These are phyloP conservation scores for Immersiporthe knoxdaviesiana DNA, from an alignment of 2,329 filamentous ascomycete genomes.

Conservation along the genomic window DNA sequence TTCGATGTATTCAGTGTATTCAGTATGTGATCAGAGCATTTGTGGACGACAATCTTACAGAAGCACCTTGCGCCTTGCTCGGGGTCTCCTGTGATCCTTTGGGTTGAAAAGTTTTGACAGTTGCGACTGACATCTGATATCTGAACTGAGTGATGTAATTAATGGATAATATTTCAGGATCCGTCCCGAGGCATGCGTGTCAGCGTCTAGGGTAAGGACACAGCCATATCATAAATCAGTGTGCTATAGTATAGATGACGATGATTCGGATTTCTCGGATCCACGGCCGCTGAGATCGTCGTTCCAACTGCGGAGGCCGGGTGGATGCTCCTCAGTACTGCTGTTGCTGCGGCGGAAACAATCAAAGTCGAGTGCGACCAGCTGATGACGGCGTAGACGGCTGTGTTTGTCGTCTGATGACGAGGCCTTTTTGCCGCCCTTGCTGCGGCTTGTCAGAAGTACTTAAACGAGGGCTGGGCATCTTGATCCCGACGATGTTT, in stretches of 20 bases:
- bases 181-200: not conserved
- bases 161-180: not conserved
- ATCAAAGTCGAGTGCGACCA: not conserved
- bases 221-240: too few relatives aligned
- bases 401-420: not conserved
- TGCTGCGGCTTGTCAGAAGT: not conserved
- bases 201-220: not conserved
- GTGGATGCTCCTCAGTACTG: not conserved
- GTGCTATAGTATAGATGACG: too few relatives aligned
- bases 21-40: not conserved
- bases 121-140: not conserved
- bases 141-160: not conserved
- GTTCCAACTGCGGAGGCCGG: not conserved
- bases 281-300: not conserved
- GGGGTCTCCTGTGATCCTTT: too few relatives aligned
- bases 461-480: not conserved
- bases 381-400: not conserved
- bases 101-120: not conserved
- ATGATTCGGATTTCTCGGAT: not conserved
- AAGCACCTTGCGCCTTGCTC: not conserved
- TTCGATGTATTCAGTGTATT: not conserved
- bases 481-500: not conserved
- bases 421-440: slow-evolving; percentile 7
- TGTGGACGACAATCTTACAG: not conserved
- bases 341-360: not conserved